Evolutionary conservation across 2,329 filamentous ascomycete species (phyloP), one percentile per base, ranked within the genome.

Genomic region (Apiospora pterosperma): DNA sequence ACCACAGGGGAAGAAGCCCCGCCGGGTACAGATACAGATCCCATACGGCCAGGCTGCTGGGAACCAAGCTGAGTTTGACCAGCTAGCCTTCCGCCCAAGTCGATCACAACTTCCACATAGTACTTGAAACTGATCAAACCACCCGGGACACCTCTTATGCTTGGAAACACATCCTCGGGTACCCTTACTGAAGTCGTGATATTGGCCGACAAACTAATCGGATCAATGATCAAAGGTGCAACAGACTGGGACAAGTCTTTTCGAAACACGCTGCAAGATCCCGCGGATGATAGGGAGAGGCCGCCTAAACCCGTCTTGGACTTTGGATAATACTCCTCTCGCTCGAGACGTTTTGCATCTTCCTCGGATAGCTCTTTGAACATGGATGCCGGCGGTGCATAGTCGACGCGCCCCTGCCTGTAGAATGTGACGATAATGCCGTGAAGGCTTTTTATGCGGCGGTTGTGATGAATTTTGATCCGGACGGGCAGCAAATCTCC

Each of bases 81-180:
- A 69, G 86, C 85, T 48, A 97, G 80, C 74, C 93, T 96, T 41
- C 95, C 95, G 59, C 96, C 94, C 0, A 98, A 84, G 74, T 99
- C 96, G 25, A 97, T 88, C 34, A 98, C 90, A 2, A 97, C 92
- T 76, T 99, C 96, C 23, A 97, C 85, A 69, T 94, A 92, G 74
- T 99, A 98, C 70, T 90, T 92, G 81, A 99, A 98, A 71, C 90
- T 93, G 69, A 99, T 96, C 89, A 98, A 96, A 38, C 92, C 90
- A 4, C 95, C 93, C 0, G 96, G 96, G 0, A 97, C 93, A 63
- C 90, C 90, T 34, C 88, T 89, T 67, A 98, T 98, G 2, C 94
- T 97, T 0, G 96, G 95, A 70, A 98, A 98, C 0, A 89, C 89
- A 72, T 97, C 92, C 68, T 97, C 93, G 0, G 96, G 96, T 3